Evolutionary conservation across 345 rosid species (phyloP).

Genomic region (Eucalyptus globulus): DNA sequence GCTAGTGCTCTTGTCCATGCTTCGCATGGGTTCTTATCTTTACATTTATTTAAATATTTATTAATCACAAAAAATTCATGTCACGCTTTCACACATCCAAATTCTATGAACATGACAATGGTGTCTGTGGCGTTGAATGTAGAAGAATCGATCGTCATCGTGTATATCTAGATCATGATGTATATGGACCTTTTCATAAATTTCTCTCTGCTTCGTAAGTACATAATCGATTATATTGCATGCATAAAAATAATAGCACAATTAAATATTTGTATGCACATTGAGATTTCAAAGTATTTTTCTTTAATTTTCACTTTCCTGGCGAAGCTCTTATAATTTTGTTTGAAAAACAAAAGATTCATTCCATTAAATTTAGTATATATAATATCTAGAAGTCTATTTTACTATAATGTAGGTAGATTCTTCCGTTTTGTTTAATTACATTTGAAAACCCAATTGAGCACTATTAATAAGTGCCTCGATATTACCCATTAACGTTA

Average conservation of each 20-base stretch:
- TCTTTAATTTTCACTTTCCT: not conserved
- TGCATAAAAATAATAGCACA: not conserved
- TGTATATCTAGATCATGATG: not conserved
- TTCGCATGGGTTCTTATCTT: not conserved
- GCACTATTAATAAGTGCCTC: not conserved
- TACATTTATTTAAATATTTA: not conserved
- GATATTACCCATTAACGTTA: not conserved
- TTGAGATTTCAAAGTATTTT: not conserved
- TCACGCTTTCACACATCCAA: not conserved
- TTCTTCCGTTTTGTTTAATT: not conserved
- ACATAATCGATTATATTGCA: not conserved
- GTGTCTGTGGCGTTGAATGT: not conserved
- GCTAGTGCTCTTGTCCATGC: not conserved
- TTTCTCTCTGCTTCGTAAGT: not conserved
- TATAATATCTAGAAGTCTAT: not conserved
- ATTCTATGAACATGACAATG: not conserved
- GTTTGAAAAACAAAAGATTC: not conserved
- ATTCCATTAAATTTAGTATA: not conserved
- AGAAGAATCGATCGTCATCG: not conserved
- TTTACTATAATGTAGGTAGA: not conserved
- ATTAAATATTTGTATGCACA: not conserved
- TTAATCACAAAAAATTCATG: not conserved
- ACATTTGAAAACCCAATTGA: not conserved
- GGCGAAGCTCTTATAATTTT: not conserved
- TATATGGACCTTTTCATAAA: not conserved